Base-by-base conservation (phyloP, 345 rosid species). In the Camelina laxa region DNA sequence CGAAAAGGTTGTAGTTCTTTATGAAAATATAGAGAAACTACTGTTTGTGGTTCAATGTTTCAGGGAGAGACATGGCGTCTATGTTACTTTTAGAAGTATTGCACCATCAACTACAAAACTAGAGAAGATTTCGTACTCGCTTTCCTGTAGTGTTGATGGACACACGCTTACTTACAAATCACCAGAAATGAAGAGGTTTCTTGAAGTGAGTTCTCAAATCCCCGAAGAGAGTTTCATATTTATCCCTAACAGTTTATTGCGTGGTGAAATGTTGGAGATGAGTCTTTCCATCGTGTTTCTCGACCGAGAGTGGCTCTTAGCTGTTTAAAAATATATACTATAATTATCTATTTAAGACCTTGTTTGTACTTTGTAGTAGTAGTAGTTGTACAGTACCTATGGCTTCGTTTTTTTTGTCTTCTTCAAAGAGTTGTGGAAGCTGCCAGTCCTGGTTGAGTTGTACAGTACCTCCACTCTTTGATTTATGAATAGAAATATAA, bases 111-210 rank as follows among this genome's bases (percentile, higher is more conserved):
- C 14, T 63, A 3, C 9, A 15, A 51, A 24, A 2, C 9, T 14
- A 9, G 9, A 7, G 15, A 24, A 15, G 53, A 15, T 30, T 38
- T 24, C 15, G 1, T 42, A 14, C 8, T 12, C 9, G 24, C 67
- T 42, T 9, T 62, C 67, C 0, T 62, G 5, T 2, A 4, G 3
- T 13, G 19, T 22, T 7, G 35, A 62, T 7, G 36, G 51, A 22
- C 51, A 62, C 36, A 24, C 2, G 14, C 8, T 42, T 42, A 21
- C 51, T 62, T 44, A 42, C 10, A 7, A 22, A 62, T 22, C 67
- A 24, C 51, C 38, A 42, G 53, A 62, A 41, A 33, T 62, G 36
- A 42, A 22, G 67, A 62, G 14, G 36, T 5, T 42, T 62, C 8
- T 21, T 7, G 14, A 7, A 42, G 2, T 15, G 20, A 62, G 2